Evolutionary conservation across 768 basidiomycete species (phyloP).

Genomic region (Amanita phalloides): DNA sequence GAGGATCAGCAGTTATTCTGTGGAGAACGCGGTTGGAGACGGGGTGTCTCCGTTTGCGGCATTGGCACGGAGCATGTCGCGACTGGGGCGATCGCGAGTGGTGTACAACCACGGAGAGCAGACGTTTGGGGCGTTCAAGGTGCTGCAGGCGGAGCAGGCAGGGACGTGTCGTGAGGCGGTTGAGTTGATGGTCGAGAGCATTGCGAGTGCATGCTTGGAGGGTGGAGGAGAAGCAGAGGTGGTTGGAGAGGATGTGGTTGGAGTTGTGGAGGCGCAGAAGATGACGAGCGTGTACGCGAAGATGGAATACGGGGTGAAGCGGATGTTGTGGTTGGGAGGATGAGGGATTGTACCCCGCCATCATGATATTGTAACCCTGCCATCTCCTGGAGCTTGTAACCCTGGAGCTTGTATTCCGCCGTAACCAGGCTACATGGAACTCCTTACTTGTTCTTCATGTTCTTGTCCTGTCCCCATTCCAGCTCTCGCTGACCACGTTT

Average conservation of each 20-base stretch:
- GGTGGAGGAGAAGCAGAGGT: conserved; percentile 40
- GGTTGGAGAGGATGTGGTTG: conserved; percentile 63
- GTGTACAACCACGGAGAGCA: conserved; percentile 19
- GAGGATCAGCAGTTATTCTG: conserved; percentile 75
- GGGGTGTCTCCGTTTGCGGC: conserved; percentile 5
- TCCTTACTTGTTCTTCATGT: conserved; percentile 62
- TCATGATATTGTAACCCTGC: no score
- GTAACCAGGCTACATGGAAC: no score
- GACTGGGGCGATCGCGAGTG: not conserved
- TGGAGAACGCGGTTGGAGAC: conserved; percentile 52
- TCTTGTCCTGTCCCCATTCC: conserved; percentile 56
- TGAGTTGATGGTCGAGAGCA: conserved; percentile 61
- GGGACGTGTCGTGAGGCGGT: conserved; percentile 69
- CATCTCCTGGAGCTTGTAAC: no score
- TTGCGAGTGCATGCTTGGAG: conserved; percentile 58
- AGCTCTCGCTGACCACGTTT: conserved; percentile 72
- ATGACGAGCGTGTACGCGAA: conserved; percentile 84
- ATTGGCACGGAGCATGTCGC: not conserved
- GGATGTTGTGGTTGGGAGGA: conserved; percentile 80
- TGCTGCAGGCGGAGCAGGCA: conserved; percentile 53
- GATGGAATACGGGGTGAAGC: conserved; percentile 90
- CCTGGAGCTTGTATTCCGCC: no score
- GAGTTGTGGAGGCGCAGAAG: conserved; percentile 64
- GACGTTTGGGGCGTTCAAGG: conserved; percentile 70
- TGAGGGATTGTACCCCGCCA: conserved; percentile 13